Evolutionary conservation across 164 flowering plant species (phyloP).

Genomic region (Vitis riparia): DNA sequence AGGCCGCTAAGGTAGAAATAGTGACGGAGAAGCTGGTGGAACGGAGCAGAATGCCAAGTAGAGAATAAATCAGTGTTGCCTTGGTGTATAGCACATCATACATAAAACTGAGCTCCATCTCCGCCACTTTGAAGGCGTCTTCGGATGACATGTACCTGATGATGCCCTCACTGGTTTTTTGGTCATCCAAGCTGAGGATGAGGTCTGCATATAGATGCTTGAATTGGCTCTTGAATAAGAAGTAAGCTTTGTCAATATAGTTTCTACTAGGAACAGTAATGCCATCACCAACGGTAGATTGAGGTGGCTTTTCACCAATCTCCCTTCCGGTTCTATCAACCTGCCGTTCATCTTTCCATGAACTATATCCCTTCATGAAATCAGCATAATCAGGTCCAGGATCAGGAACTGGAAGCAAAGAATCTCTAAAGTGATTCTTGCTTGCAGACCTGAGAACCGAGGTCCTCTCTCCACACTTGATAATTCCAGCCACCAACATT

Average conservation of each 20-base stretch:
- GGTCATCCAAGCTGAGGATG: not conserved
- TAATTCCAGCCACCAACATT: slow-evolving; percentile 15
- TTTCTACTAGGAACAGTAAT: not conserved
- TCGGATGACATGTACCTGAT: not conserved
- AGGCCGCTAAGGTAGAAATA: not conserved
- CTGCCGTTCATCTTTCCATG: too few species aligned
- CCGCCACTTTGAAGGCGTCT: slow-evolving; percentile 8
- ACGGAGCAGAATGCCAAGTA: not conserved
- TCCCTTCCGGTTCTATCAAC: too few species aligned
- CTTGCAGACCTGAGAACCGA: slow-evolving; percentile 16
- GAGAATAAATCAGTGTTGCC: not conserved
- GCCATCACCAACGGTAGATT: too few species aligned
- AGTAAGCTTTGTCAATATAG: slow-evolving; percentile 2
- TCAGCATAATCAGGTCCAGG: not conserved
- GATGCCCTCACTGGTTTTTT: not conserved
- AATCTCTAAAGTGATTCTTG: not conserved
- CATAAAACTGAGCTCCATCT: slow-evolving; percentile 20
- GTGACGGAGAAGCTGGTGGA: slow-evolving; percentile 3
- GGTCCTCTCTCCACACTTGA: slow-evolving; percentile 21
- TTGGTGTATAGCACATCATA: slow-evolving; percentile 27
- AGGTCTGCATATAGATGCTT: slow-evolving; percentile 1
- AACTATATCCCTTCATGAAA: too few species aligned
- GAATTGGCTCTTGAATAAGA: slow-evolving; percentile 3
- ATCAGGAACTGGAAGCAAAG: not conserved
- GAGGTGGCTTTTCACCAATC: too few species aligned